Evolutionary conservation across 805 yeast species (phyloP).

Genomic region (Barnettozyma sp.): DNA sequence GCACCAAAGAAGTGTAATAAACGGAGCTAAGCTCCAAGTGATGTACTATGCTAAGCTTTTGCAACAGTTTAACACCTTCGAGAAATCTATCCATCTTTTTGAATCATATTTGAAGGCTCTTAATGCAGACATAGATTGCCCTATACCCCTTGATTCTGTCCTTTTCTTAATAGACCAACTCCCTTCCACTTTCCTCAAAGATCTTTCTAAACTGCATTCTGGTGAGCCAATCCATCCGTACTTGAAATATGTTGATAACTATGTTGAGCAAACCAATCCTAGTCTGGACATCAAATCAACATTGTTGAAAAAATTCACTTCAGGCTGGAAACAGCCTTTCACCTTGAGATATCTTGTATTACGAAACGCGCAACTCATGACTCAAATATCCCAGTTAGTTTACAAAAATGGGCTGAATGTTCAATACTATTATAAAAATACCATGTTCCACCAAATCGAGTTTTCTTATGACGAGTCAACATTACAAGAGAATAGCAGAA

Average conservation of each 20-base stretch:
- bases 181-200: conserved; percentile 35
- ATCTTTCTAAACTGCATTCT: conserved; percentile 28
- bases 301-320: too few species aligned
- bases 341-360: conserved; percentile 53
- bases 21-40: conserved; percentile 51
- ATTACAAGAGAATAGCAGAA: conserved; percentile 26
- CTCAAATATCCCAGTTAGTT: conserved; percentile 30
- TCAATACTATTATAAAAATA: conserved; percentile 45
- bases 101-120: conserved; percentile 41
- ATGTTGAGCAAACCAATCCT: too few species aligned
- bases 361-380: conserved; percentile 43
- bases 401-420: conserved; percentile 32
- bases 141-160: conserved; percentile 36
- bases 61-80: conserved; percentile 27
- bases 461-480: conserved; percentile 32
- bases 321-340: conserved; percentile 47
- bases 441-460: conserved; percentile 34
- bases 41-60: conserved; percentile 49
- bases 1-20: conserved; percentile 39
- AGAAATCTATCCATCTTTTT: conserved; percentile 30
- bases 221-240: conserved; percentile 29
- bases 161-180: conserved; percentile 30
- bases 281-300: too few species aligned
- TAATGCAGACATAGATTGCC: conserved; percentile 41
- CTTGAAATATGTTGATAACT: not conserved